Conservation (phyloP, 192 early-diverging fungal genomes). For the Backusella luteola region DNA sequence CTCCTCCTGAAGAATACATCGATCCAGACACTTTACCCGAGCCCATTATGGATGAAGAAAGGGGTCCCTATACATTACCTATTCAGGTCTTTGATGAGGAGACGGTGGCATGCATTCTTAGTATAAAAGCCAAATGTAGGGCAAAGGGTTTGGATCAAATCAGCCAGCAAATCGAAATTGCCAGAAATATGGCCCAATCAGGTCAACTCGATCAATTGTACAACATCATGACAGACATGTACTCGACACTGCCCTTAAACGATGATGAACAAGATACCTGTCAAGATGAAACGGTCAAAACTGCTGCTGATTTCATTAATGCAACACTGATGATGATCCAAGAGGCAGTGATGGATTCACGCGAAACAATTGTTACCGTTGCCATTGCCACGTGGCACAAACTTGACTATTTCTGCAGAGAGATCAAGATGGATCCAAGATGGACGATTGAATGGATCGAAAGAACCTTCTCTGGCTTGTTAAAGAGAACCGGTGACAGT, state of each 20-base stretch:
- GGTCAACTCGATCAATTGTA: neutral
- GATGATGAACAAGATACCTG: slow-evolving; percentile 9
- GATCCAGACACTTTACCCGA: slow-evolving; percentile 20
- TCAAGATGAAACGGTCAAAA: neutral
- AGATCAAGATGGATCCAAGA: neutral
- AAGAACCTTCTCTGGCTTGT: slow-evolving; percentile 16
- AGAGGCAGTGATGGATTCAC: slow-evolving; percentile 27
- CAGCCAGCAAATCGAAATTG: neutral
- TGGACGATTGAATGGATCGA: slow-evolving; percentile 7
- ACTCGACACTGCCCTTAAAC: too few relatives aligned
- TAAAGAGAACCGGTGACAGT: slow-evolving; percentile 17
- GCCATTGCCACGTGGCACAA: slow-evolving; percentile 21
- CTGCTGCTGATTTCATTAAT: slow-evolving; percentile 8
- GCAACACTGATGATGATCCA: slow-evolving; percentile 22
- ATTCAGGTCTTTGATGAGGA: slow-evolving; percentile 19
- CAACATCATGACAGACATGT: neutral
- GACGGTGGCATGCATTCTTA: slow-evolving; percentile 15
- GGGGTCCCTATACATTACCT: slow-evolving; percentile 8
- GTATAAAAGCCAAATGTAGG: slow-evolving; percentile 21
- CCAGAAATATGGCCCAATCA: neutral
- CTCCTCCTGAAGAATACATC: neutral
- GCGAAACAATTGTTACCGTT: slow-evolving; percentile 16
- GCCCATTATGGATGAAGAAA: slow-evolving; percentile 26
- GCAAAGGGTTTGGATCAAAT: slow-evolving; percentile 13
- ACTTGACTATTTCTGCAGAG: slow-evolving; percentile 12